A percentile compares a stretch with the other conserved stretches of the same genome.
Evolutionary conservation across 2,329 filamentous ascomycete genomes (phyloP).

Genomic region (Aspergillus quadrilineatus): DNA sequence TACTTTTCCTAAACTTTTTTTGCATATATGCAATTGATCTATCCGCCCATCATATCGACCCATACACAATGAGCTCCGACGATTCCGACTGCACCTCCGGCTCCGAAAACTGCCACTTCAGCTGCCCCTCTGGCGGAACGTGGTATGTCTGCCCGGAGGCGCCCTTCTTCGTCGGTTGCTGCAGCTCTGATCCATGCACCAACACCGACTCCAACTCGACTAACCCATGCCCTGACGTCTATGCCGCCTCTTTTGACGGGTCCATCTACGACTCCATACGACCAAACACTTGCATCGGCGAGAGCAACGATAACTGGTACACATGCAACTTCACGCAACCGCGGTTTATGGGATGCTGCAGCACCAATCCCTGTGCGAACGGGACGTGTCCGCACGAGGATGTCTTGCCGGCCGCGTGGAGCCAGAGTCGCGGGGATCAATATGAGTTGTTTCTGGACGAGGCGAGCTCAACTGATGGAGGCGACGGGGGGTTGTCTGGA

Average conservation of each 20-base stretch:
- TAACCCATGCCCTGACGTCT: conserved; percentile 54
- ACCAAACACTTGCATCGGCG: conserved; percentile 6
- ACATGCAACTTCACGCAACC: conserved; percentile 7
- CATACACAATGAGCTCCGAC: no score
- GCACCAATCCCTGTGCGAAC: neutral
- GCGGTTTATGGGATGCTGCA: conserved; percentile 12
- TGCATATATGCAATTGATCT: no score
- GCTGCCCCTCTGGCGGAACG: conserved; percentile 24
- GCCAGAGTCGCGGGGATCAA: neutral
- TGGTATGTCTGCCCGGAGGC: conserved; percentile 24
- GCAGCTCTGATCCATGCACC: conserved; percentile 25
- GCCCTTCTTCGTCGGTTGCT: conserved; percentile 28
- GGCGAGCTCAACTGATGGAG: neutral
- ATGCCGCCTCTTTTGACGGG: conserved; percentile 28
- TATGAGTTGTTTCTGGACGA: conserved; percentile 6
- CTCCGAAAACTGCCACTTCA: conserved; percentile 15
- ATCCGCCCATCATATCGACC: no score
- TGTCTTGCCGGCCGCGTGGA: conserved; percentile 4
- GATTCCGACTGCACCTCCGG: conserved; percentile 2
- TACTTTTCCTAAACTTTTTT: no score
- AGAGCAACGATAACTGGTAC: conserved; percentile 1
- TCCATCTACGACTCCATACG: conserved; percentile 7
- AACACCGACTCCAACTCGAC: conserved; percentile 6
- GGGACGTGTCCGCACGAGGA: neutral
- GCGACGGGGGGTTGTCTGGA: neutral